These are phyloP conservation scores for Suillus subaureus DNA, from an alignment of 768 basidiomycete species.

Conservation along the genomic window DNA sequence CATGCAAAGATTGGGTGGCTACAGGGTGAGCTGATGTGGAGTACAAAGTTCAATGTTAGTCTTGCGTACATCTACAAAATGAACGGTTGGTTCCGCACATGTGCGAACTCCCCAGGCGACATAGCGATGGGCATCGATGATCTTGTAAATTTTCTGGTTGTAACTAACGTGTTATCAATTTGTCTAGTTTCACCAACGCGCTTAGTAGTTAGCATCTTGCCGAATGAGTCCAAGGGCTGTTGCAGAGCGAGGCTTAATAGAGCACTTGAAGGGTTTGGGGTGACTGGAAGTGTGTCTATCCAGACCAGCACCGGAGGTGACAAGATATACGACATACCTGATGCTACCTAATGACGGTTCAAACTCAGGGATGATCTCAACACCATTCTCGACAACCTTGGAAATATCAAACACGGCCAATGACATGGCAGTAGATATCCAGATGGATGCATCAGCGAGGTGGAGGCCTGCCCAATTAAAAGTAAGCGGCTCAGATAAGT, in stretches of 20 bases:
- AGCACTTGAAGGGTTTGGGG: slow-evolving; percentile 29
- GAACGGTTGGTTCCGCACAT: not conserved
- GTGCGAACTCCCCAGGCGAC: not conserved
- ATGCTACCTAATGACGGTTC: slow-evolving; percentile 42
- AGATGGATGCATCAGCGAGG: slow-evolving; percentile 47
- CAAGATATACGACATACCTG: slow-evolving; percentile 40
- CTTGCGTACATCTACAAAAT: not conserved
- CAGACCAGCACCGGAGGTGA: not conserved
- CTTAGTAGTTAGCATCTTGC: not conserved
- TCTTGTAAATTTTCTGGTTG: not conserved
- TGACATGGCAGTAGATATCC: slow-evolving; percentile 37
- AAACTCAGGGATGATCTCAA: slow-evolving; percentile 43
- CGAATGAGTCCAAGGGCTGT: not conserved
- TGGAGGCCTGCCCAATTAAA: slow-evolving; percentile 44
- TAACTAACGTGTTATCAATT: not conserved
- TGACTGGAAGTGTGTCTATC: not conserved
- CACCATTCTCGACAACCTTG: slow-evolving; percentile 23
- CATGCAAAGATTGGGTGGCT: not conserved
- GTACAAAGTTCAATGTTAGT: not conserved
- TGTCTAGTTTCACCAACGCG: not conserved
- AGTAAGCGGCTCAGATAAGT: slow-evolving; percentile 10
- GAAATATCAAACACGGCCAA: slow-evolving; percentile 45
- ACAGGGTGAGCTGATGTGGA: not conserved
- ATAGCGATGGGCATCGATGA: not conserved
- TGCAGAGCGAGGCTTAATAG: slow-evolving; percentile 4